Evolutionary conservation across 495 filamentous ascomycete genomes (phyloP).

Genomic region (Penicillium salamii): DNA sequence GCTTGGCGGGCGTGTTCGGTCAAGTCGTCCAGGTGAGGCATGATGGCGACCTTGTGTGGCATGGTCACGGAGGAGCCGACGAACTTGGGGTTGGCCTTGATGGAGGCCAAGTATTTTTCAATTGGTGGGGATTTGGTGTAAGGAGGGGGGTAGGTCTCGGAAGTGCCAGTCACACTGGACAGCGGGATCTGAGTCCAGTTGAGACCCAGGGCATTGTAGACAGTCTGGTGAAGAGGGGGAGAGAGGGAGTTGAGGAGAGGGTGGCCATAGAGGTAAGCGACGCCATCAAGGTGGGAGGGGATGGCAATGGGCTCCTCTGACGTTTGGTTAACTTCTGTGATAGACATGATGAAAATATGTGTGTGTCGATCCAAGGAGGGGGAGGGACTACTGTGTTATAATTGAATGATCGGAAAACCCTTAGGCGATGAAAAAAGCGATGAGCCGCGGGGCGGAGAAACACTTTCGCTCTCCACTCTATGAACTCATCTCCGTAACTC

Average conservation of each 20-base stretch:
- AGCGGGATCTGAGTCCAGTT: conserved; percentile 59
- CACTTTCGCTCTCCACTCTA: conserved; percentile 12
- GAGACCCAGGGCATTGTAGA: conserved; percentile 57
- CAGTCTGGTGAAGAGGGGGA: conserved; percentile 63
- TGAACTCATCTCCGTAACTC: background rate
- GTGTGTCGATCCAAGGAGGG: background rate
- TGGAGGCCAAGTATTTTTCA: conserved; percentile 46
- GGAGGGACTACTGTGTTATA: conserved; percentile 2
- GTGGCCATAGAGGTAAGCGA: conserved; percentile 50
- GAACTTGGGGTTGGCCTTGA: conserved; percentile 48
- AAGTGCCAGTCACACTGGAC: conserved; percentile 36
- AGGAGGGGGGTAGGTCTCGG: conserved; percentile 34
- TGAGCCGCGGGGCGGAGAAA: conserved; percentile 29
- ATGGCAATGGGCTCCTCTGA: conserved; percentile 39
- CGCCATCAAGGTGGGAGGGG: conserved; percentile 35
- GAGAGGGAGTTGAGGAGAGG: conserved; percentile 67
- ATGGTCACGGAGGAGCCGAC: conserved; percentile 70
- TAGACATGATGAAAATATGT: conserved; percentile 18
- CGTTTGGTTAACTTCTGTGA: conserved; percentile 13
- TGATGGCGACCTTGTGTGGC: conserved; percentile 71
- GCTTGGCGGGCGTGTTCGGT: conserved; percentile 65
- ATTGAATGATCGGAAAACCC: background rate
- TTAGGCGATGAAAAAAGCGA: conserved; percentile 6
- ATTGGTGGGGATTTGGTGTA: conserved; percentile 44
- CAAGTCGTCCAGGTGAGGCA: conserved; percentile 64